Evolutionary conservation across 768 basidiomycete genomes (phyloP), one percentile per base, ranked within the genome.

Genomic region (Udeniomyces megalosporus): DNA sequence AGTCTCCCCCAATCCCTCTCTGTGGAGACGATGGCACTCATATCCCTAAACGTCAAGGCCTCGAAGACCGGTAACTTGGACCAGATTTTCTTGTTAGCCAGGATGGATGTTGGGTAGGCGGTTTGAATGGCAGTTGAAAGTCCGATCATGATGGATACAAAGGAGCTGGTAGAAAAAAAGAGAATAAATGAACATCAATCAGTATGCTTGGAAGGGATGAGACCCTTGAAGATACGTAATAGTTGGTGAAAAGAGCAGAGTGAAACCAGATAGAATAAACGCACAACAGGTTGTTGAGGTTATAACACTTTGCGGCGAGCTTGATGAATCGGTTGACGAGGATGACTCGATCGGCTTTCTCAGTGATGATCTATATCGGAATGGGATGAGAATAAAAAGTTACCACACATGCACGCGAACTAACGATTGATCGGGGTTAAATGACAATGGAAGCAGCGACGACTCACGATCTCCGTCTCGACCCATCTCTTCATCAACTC

Each of bases 241-340:
- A 10, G 58, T 24, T 14, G 8, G 59, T 7, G 14, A 17, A 24
- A 14, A 3, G n/a, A 11, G 35, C 1, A 4, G 34, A 29, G 8
- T 20, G 2, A 1, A 20, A 28, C 1, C 3, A 20, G 11, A 3
- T 1, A 5, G 8, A 31, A 12, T 24, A 34, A 11, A 62, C 61
- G 31, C 17, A 83, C 67, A 82, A 81, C 74, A 85, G 88, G 75
- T 85, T 91, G 70, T 80, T 83, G 64, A 83, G 76, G 22, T 76
- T 74, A 71, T 88, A 92, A 32, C 82, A 82, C 82, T 88, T 88
- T 78, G 82, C 88, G 44, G 90, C 90, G 60, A 93, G 76, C 46
- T 87, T 82, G 65, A 92, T 82, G 71, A 93, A 84, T 74, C 89
- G 91, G 62, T 75, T 76, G 53, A 87, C 80, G 22, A 95, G 74